Conservation (phyloP, 1,284 basidiomycete genomes). For the Malassezia sympodialis region DNA sequence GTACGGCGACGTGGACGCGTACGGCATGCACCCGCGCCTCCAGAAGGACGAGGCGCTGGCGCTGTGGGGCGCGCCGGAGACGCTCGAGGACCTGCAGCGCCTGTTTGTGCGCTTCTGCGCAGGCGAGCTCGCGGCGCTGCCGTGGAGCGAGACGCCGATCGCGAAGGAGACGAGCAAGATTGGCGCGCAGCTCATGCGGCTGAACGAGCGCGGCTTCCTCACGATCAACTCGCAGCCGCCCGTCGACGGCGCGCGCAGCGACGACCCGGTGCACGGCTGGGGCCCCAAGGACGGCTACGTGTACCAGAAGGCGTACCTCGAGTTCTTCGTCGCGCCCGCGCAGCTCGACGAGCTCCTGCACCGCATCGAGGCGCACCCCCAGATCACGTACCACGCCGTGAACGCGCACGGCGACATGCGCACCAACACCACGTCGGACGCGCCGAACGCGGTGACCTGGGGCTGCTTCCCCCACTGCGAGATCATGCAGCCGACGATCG, state of each 20-base stretch:
- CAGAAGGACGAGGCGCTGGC: constrained; percentile 64
- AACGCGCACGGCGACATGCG: constrained; percentile 71
- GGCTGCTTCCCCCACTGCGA: constrained; percentile 87
- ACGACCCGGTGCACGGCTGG: constrained; percentile 56
- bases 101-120: constrained; percentile 49
- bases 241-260: constrained; percentile 68
- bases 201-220: constrained; percentile 77
- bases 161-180: constrained; percentile 79
- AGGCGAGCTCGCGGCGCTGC: constrained; percentile 57
- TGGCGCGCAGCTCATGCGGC: constrained; percentile 63
- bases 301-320: constrained; percentile 73
- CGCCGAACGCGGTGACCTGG: constrained; percentile 98
- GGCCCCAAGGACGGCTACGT: constrained; percentile 51
- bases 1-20: constrained; percentile 93
- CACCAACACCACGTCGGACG: constrained; percentile 82
- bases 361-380: constrained; percentile 74
- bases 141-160: constrained; percentile 88
- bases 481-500: constrained; percentile 94
- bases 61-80: constrained; percentile 28
- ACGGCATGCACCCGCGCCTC: constrained; percentile 55
- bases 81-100: constrained; percentile 35
- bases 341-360: constrained; percentile 66
- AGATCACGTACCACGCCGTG: constrained; percentile 93
- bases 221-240: constrained; percentile 98
- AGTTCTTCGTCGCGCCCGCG: constrained; percentile 77